Evolutionary conservation across 2,329 filamentous ascomycete genomes (phyloP).

Genomic region (Microsporum ferrugineum): DNA sequence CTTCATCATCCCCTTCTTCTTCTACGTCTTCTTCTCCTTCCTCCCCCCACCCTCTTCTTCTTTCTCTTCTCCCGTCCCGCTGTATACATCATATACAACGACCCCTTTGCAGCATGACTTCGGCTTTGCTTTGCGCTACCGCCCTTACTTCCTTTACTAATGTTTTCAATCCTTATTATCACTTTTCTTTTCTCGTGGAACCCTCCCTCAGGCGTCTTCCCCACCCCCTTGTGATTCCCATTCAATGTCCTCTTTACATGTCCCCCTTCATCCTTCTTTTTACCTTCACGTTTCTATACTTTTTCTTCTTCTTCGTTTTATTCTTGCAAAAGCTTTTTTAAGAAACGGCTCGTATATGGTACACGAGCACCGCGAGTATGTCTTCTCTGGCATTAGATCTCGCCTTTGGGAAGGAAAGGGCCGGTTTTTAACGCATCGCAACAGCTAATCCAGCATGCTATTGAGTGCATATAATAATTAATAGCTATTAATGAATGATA

Average conservation of each 20-base stretch:
- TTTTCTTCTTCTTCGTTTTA: neutral
- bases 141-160: neutral
- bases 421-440: neutral
- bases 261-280: too few relatives aligned
- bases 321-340: neutral
- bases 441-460: neutral
- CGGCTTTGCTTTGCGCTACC: neutral
- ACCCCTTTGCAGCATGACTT: constrained; percentile 1
- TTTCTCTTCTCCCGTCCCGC: neutral
- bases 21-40: neutral
- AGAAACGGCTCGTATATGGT: neutral
- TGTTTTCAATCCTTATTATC: neutral
- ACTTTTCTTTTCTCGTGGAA: neutral
- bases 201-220: neutral
- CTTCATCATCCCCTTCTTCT: constrained; percentile 11
- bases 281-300: neutral
- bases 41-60: neutral
- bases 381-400: neutral
- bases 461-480: constrained; percentile 1
- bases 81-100: neutral
- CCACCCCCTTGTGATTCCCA: neutral
- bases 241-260: neutral
- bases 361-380: neutral
- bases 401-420: neutral
- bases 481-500: constrained; percentile 3